These are phyloP conservation scores for Exserohilum rostratum DNA, from an alignment of 2,329 filamentous ascomycete species.

Conservation along the genomic window DNA sequence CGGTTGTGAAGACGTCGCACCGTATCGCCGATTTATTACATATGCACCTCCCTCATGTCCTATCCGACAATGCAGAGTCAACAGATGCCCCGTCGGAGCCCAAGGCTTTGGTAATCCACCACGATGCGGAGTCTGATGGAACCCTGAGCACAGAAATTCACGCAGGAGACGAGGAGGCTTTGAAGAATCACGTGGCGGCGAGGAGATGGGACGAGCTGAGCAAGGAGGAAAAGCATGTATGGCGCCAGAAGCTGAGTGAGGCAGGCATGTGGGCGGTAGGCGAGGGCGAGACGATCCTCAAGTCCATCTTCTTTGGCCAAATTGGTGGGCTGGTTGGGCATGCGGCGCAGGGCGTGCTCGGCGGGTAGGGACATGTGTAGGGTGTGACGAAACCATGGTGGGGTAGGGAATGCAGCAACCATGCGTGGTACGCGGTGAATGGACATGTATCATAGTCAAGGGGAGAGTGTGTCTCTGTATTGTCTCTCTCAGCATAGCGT, in stretches of 20 bases:
- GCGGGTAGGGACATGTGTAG: slow-evolving; percentile 4
- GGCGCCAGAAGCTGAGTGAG: slow-evolving; percentile 71
- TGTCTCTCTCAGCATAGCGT: not conserved
- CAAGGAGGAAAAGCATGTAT: slow-evolving; percentile 65
- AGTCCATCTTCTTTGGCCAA: slow-evolving; percentile 78
- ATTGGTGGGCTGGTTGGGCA: slow-evolving; percentile 64
- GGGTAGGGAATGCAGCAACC: slow-evolving; percentile 1
- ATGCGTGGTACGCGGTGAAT: slow-evolving; percentile 13
- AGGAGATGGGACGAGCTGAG: slow-evolving; percentile 75
- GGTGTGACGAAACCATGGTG: not conserved
- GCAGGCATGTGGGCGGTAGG: slow-evolving; percentile 80
- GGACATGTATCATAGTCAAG: slow-evolving; percentile 12
- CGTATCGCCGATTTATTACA: slow-evolving; percentile 45
- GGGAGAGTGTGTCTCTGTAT: slow-evolving; percentile 5
- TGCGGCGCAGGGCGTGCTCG: slow-evolving; percentile 43
- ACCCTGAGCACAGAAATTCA: slow-evolving; percentile 52
- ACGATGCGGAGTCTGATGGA: slow-evolving; percentile 45
- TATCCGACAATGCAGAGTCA: slow-evolving; percentile 9
- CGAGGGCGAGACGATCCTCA: slow-evolving; percentile 77
- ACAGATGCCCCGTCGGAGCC: slow-evolving; percentile 11
- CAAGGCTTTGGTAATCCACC: slow-evolving; percentile 52
- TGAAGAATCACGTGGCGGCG: slow-evolving; percentile 54
- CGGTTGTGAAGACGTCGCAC: slow-evolving; percentile 32
- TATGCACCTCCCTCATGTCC: slow-evolving; percentile 26
- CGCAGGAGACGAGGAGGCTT: slow-evolving; percentile 37